These are phyloP conservation scores for Plectosphaerella cucumerina DNA, from an alignment of 2,329 filamentous ascomycete genomes.

Conservation along the genomic window DNA sequence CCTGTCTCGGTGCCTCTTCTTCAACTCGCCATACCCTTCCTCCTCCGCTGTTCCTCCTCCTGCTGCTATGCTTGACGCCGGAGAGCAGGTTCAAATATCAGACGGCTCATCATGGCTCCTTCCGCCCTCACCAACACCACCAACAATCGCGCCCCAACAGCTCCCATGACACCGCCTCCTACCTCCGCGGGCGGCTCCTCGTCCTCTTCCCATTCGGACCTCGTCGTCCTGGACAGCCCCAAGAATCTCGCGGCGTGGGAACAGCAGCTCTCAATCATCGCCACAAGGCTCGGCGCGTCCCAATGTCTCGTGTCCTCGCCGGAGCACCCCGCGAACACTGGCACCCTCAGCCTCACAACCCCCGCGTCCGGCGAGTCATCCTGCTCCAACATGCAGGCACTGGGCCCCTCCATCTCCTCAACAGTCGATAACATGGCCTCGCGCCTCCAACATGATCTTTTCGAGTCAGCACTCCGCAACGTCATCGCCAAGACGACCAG, in stretches of 20 bases:
- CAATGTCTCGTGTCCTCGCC: not conserved
- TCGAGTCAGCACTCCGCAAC: not conserved
- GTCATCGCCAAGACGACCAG: not conserved
- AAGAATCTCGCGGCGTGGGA: not conserved
- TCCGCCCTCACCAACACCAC: too few species aligned
- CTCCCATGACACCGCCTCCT: too few species aligned
- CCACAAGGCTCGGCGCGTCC: not conserved
- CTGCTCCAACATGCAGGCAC: not conserved
- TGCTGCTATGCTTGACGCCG: too few species aligned
- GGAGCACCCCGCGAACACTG: not conserved
- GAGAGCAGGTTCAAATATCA: too few species aligned
- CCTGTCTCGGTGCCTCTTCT: too few species aligned
- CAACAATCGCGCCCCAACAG: too few species aligned
- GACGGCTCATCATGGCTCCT: too few species aligned
- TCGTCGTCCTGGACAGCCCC: not conserved
- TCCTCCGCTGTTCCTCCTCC: too few species aligned
- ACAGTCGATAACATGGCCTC: not conserved
- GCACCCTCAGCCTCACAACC: not conserved
- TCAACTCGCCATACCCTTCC: too few species aligned
- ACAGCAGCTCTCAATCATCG: not conserved
- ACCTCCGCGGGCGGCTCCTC: not conserved
- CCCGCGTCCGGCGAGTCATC: not conserved
- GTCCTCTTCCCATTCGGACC: not conserved
- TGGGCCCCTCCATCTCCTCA: not conserved
- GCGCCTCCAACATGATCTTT: not conserved